phyloP scores from a whole-genome alignment of 495 filamentous ascomycete species.

The Tuber aestivum region DNA sequence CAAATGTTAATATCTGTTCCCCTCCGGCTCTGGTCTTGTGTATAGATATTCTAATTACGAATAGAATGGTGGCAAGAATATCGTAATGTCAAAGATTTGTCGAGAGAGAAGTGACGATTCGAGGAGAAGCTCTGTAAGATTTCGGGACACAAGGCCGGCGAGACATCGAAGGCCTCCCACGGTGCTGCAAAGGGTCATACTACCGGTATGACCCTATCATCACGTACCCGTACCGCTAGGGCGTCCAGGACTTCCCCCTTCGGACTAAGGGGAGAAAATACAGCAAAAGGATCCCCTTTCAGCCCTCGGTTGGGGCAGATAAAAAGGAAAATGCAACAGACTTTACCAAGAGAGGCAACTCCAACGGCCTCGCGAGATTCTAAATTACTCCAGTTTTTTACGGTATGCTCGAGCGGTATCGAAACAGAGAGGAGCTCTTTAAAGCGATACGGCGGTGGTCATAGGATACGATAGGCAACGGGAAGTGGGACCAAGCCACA shows the following conservation, averaged over 20 bases:
- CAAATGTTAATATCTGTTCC: neutral
- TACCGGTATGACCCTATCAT: neutral
- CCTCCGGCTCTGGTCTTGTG: neutral
- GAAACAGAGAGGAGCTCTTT: neutral
- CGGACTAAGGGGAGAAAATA: neutral
- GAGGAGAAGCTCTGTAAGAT: neutral
- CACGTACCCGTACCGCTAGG: neutral
- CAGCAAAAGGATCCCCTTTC: neutral
- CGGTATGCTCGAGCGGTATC: neutral
- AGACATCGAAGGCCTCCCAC: neutral
- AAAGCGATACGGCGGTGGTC: neutral
- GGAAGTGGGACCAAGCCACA: neutral
- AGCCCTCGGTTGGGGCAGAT: neutral
- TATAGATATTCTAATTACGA: neutral
- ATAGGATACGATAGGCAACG: neutral
- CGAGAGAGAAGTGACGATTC: neutral
- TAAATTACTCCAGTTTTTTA: neutral
- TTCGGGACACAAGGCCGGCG: neutral
- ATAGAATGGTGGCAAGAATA: conserved; percentile 6
- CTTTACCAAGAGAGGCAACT: neutral
- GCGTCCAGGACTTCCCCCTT: neutral
- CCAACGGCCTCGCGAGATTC: neutral
- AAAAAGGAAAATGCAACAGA: neutral
- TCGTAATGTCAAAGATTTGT: neutral
- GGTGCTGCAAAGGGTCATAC: neutral